These are phyloP conservation scores for Kandelia obovata DNA, from an alignment of 345 rosid genomes.

Conservation along the genomic window DNA sequence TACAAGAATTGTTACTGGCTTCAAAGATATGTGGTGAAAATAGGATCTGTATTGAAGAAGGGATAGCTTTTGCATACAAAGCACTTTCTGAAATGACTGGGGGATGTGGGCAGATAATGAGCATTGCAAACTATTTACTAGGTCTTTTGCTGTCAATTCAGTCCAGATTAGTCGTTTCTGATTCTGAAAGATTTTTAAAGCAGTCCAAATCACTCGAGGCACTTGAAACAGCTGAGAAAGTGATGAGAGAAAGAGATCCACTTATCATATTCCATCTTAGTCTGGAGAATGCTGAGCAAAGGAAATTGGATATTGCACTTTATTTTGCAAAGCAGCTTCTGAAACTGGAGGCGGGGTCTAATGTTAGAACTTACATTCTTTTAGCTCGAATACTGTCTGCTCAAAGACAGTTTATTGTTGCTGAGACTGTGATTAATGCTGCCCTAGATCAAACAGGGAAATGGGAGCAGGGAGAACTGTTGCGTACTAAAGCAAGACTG, in stretches of 20 bases:
- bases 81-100: constrained; percentile 34
- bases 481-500: constrained; percentile 73
- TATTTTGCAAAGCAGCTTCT: constrained; percentile 44
- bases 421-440: constrained; percentile 55
- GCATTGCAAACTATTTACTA: constrained; percentile 43
- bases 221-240: constrained; percentile 45
- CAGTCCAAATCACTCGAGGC: constrained; percentile 62
- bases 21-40: constrained; percentile 52
- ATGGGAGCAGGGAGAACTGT: constrained; percentile 79
- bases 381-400: constrained; percentile 73
- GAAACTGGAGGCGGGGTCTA: constrained; percentile 60
- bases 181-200: constrained; percentile 46
- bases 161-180: constrained; percentile 44
- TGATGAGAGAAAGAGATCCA: constrained; percentile 38
- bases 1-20: constrained; percentile 55
- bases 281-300: constrained; percentile 73
- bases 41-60: constrained; percentile 46
- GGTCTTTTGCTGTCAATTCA: constrained; percentile 53
- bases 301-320: constrained; percentile 67
- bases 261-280: constrained; percentile 49
- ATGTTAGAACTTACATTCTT: constrained; percentile 49
- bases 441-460: constrained; percentile 75
- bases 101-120: constrained; percentile 48
- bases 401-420: constrained; percentile 53
- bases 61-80: constrained; percentile 45